phyloP scores from a whole-genome alignment of 129 eudicot species.

The Gnaphalium uliginosum region DNA sequence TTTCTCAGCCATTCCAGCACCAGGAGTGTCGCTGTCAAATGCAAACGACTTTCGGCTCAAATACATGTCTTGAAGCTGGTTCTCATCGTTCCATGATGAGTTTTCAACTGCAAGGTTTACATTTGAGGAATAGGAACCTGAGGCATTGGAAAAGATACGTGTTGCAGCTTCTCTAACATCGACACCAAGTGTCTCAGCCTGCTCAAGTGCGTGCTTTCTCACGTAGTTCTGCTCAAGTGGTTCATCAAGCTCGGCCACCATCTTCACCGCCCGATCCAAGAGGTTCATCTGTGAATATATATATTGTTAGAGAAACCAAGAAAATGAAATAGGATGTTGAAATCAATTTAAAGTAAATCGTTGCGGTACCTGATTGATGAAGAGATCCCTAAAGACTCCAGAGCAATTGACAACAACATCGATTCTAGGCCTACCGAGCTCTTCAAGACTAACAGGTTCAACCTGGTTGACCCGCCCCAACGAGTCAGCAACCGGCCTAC shows the following conservation, averaged over 20 bases:
- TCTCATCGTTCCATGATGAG: constrained; percentile 96
- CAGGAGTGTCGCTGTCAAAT: constrained; percentile 90
- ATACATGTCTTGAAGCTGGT: constrained; percentile 99
- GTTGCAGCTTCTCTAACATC: constrained; percentile 94
- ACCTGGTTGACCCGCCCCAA: constrained; percentile 91
- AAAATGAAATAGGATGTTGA: neutral
- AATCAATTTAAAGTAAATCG: constrained; percentile 1
- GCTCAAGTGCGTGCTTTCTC: constrained; percentile 92
- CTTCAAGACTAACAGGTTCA: constrained; percentile 89
- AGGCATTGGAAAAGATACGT: constrained; percentile 87
- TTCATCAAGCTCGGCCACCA: constrained; percentile 98
- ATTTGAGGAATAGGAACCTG: constrained; percentile 96
- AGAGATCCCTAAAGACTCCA: constrained; percentile 97
- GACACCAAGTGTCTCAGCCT: constrained; percentile 78
- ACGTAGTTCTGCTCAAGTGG: constrained; percentile 85
- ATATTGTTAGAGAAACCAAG: neutral
- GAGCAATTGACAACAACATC: constrained; percentile 99
- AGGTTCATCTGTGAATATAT: constrained; percentile 76
- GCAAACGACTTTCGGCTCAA: constrained; percentile 96
- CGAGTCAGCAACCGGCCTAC: constrained; percentile 76
- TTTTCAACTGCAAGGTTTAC: constrained; percentile 97
- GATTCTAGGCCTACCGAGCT: constrained; percentile 98
- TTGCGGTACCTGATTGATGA: constrained; percentile 80
- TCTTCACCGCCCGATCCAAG: constrained; percentile 90
- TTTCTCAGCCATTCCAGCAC: constrained; percentile 90